A percentile compares a stretch with the other conserved stretches of the same genome.
phyloP scores from a whole-genome alignment of 1,139 yeast species.

The Suhomyces bribrorum region DNA sequence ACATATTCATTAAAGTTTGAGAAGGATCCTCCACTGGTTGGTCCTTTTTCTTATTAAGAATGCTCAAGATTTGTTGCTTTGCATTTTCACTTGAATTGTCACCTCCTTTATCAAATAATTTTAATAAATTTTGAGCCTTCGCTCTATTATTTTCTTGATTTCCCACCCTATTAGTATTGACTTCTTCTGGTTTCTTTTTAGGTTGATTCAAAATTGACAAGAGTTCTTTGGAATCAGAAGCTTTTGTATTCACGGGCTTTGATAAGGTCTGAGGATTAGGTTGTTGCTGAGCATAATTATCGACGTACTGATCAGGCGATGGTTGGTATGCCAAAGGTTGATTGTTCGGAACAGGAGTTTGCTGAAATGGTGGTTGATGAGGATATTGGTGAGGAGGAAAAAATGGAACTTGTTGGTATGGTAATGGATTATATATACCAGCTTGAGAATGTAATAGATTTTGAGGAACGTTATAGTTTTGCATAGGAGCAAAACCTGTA shows the following conservation, averaged over 20 bases:
- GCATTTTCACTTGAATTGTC: slow-evolving; percentile 12
- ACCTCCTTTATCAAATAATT: slow-evolving; percentile 30
- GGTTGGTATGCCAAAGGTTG: slow-evolving; percentile 6
- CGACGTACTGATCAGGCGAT: slow-evolving; percentile 7
- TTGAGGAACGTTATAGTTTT: slow-evolving; percentile 10
- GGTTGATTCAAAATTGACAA: slow-evolving; percentile 50
- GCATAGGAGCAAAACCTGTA: slow-evolving; percentile 4
- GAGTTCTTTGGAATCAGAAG: slow-evolving; percentile 52
- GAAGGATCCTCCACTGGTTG: slow-evolving; percentile 10
- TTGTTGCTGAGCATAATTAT: slow-evolving; percentile 17
- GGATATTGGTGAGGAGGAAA: slow-evolving; percentile 16
- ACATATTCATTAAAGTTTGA: slow-evolving; percentile 12
- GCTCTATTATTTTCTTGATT: slow-evolving; percentile 32
- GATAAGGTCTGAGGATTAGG: slow-evolving; percentile 49
- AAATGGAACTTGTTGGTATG: slow-evolving; percentile 19
- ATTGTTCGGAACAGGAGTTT: slow-evolving; percentile 38
- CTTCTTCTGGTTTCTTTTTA: slow-evolving; percentile 11
- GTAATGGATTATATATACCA: slow-evolving; percentile 9
- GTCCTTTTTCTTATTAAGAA: slow-evolving; percentile 15
- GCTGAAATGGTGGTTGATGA: slow-evolving; percentile 25
- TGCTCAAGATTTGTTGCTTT: slow-evolving; percentile 10
- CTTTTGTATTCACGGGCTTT: slow-evolving; percentile 38
- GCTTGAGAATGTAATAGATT: slow-evolving; percentile 9
- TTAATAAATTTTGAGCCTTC: slow-evolving; percentile 43
- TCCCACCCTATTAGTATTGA: not conserved